A percentile compares a stretch with the other conserved stretches of the same genome.
Evolutionary conservation across 345 rosid species (phyloP).

Genomic region (Rhodomyrtus tomentosa): DNA sequence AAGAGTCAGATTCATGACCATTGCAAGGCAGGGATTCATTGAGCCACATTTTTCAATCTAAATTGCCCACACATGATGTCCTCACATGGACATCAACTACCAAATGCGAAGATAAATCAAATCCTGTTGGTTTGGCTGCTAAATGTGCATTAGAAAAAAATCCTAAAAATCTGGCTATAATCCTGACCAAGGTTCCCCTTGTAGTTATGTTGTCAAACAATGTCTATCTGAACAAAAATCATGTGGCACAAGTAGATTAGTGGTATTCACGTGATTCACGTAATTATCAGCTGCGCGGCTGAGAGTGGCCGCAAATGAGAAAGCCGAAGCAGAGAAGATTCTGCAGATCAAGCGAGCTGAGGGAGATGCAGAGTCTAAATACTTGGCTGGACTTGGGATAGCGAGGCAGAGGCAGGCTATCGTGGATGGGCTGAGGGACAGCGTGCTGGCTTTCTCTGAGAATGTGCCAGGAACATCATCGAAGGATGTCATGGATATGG

Average conservation of each 20-base stretch:
- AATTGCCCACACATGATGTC: background rate
- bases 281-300: conserved; percentile 31
- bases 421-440: conserved; percentile 57
- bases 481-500: conserved; percentile 77
- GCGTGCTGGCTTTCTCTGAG: conserved; percentile 50
- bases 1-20: background rate
- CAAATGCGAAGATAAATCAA: background rate
- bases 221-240: background rate
- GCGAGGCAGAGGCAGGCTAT: conserved; percentile 68
- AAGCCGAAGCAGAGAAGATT: conserved; percentile 61
- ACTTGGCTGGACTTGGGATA: conserved; percentile 47
- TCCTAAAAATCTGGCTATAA: background rate
- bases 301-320: conserved; percentile 56
- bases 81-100: background rate
- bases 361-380: conserved; percentile 61
- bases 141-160: background rate
- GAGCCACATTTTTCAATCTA: background rate
- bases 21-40: background rate
- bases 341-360: conserved; percentile 60
- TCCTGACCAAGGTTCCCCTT: background rate
- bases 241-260: background rate
- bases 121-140: background rate
- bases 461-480: conserved; percentile 65
- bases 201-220: background rate
- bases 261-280: background rate